These are phyloP conservation scores for Ogataea paradorogensis DNA, from an alignment of 805 yeast genomes.

Conservation along the genomic window DNA sequence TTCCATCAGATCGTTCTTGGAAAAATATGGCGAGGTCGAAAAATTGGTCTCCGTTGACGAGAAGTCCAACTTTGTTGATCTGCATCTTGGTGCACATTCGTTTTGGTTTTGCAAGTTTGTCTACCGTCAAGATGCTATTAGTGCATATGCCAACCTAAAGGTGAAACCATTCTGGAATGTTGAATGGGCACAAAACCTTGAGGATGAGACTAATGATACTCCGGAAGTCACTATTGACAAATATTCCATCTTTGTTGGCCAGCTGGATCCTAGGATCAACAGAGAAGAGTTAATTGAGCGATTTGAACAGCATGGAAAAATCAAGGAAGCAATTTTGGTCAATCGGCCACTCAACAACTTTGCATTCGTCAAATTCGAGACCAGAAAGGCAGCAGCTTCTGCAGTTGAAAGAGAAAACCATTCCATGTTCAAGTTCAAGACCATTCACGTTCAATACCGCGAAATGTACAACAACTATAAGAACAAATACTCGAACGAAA, in stretches of 20 bases:
- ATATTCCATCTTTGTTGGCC: slow-evolving; percentile 76
- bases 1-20: slow-evolving; percentile 39
- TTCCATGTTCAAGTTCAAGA: slow-evolving; percentile 64
- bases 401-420: slow-evolving; percentile 88
- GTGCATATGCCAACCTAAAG: slow-evolving; percentile 72
- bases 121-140: slow-evolving; percentile 82
- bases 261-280: slow-evolving; percentile 53
- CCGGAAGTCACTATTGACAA: slow-evolving; percentile 57
- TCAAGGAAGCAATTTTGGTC: slow-evolving; percentile 54
- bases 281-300: slow-evolving; percentile 54
- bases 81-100: slow-evolving; percentile 18
- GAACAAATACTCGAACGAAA: slow-evolving; percentile 29
- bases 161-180: slow-evolving; percentile 53
- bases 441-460: slow-evolving; percentile 83
- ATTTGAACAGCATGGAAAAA: slow-evolving; percentile 65
- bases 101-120: slow-evolving; percentile 76
- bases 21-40: slow-evolving; percentile 74
- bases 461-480: slow-evolving; percentile 47
- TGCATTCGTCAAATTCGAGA: slow-evolving; percentile 68
- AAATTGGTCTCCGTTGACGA: slow-evolving; percentile 46
- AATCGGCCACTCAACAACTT: slow-evolving; percentile 51
- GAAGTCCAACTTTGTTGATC: slow-evolving; percentile 28
- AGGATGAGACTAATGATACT: slow-evolving; percentile 37
- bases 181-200: slow-evolving; percentile 87
- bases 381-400: slow-evolving; percentile 74